phyloP scores from a whole-genome alignment of 305 asterid species.

The Fraxinus paxiana region DNA sequence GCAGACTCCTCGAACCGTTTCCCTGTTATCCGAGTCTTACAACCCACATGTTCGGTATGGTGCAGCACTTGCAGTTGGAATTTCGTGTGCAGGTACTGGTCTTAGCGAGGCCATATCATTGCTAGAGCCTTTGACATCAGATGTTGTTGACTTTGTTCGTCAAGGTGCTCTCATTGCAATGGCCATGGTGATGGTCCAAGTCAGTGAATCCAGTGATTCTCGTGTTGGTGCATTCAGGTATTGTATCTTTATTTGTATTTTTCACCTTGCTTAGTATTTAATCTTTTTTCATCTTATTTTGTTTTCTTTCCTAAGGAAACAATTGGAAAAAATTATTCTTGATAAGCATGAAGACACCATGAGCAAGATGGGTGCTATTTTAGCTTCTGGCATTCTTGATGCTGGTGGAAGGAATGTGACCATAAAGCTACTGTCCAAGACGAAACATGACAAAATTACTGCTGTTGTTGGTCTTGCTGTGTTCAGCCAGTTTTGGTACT shows the following conservation, averaged over 20 bases:
- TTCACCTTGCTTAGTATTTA: background rate
- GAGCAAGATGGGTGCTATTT: constrained; percentile 99
- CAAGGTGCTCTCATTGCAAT: constrained; percentile 99
- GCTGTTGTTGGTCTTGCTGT: constrained; percentile 96
- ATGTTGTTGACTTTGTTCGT: constrained; percentile 92
- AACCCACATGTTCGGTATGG: constrained; percentile 96
- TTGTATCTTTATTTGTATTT: constrained; percentile 3
- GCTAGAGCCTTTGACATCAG: constrained; percentile 94
- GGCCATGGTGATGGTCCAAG: constrained; percentile 99
- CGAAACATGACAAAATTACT: constrained; percentile 82
- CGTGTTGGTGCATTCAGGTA: constrained; percentile 97
- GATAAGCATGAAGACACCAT: constrained; percentile 98
- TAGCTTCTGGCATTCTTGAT: constrained; percentile 90
- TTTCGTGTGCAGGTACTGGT: constrained; percentile 98
- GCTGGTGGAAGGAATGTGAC: constrained; percentile 96
- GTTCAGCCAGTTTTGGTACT: constrained; percentile 98
- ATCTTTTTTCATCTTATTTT: constrained; percentile 4
- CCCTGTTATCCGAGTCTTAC: constrained; percentile 76
- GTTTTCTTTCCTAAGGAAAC: constrained; percentile 53
- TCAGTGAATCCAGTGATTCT: constrained; percentile 83
- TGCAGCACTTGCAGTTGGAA: constrained; percentile 96
- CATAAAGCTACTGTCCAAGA: constrained; percentile 71
- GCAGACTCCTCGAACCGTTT: constrained; percentile 88
- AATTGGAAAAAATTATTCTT: constrained; percentile 87
- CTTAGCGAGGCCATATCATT: constrained; percentile 95